A percentile compares a stretch with the other conserved stretches of the same genome.
phyloP scores from a whole-genome alignment of 345 rosid genomes.

The Mercurialis annua region DNA sequence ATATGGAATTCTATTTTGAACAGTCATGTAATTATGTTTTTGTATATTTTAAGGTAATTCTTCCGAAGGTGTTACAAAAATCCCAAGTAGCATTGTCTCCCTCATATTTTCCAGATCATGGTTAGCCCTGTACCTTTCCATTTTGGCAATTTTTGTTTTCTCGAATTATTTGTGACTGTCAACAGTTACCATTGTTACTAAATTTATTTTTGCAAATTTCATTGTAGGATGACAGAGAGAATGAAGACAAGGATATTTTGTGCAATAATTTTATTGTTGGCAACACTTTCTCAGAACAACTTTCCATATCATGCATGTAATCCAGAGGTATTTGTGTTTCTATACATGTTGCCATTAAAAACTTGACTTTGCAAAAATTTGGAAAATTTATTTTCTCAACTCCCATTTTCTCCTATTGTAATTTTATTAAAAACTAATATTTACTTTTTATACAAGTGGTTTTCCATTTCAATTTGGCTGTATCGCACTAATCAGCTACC shows the following conservation, averaged over 20 bases:
- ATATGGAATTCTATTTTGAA: neutral
- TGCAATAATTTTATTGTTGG: conserved; percentile 51
- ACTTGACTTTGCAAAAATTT: neutral
- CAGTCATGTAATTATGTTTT: neutral
- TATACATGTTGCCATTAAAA: neutral
- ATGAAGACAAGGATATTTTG: conserved; percentile 49
- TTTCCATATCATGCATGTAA: conserved; percentile 58
- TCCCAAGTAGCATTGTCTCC: conserved; percentile 49
- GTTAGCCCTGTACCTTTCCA: conserved; percentile 32
- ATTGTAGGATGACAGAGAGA: conserved; percentile 60
- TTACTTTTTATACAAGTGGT: too few species aligned
- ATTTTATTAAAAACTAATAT: neutral
- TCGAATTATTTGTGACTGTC: too few species aligned
- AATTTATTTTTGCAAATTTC: conserved; percentile 1
- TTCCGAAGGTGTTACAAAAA: conserved; percentile 41
- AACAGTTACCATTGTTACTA: neutral
- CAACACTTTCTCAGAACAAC: conserved; percentile 65
- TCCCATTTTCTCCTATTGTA: neutral
- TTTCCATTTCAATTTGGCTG: conserved; percentile 3
- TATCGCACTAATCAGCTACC: neutral
- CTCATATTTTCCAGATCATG: conserved; percentile 50
- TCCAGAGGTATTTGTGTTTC: conserved; percentile 62
- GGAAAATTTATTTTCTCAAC: neutral
- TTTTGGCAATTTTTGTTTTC: too few species aligned
- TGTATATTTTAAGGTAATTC: conserved; percentile 47